phyloP scores from a whole-genome alignment of 176 grass and related monocot species.

The Aegilops longissima region DNA sequence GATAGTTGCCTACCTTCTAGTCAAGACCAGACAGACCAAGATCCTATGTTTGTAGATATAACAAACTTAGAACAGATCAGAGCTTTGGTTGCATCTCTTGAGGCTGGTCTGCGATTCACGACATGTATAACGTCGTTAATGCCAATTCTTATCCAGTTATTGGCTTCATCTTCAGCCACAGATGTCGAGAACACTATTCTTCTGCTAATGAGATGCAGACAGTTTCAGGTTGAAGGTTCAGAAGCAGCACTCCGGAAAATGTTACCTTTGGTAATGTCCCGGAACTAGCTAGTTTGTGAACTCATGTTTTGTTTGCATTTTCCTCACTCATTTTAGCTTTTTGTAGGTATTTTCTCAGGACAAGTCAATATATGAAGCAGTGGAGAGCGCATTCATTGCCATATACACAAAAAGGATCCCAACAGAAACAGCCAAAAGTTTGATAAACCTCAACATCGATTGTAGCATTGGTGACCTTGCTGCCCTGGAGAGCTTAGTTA shows the following conservation, averaged over 20 bases:
- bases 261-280: conserved; percentile 75
- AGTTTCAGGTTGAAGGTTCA: conserved; percentile 97
- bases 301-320: conserved; percentile 3
- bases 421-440: conserved; percentile 83
- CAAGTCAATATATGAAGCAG: conserved; percentile 96
- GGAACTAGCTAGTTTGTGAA: conserved; percentile 20
- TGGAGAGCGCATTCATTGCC: conserved; percentile 87
- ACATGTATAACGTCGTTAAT: conserved; percentile 79
- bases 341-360: conserved; percentile 95
- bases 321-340: conserved; percentile 11
- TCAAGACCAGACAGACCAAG: conserved; percentile 60
- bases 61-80: conserved; percentile 91
- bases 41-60: conserved; percentile 60
- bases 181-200: conserved; percentile 97
- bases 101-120: conserved; percentile 85
- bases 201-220: conserved; percentile 92
- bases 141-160: conserved; percentile 79
- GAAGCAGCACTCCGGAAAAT: conserved; percentile 86
- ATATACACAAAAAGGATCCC: conserved; percentile 79
- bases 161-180: conserved; percentile 85
- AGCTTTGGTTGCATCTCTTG: conserved; percentile 94
- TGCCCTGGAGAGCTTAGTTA: conserved; percentile 81
- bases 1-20: conserved; percentile 80
- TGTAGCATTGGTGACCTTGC: conserved; percentile 87
- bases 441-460: conserved; percentile 63